Evolutionary conservation across 352 stramenopile genomes (phyloP).

Genomic region (Pelagophyceae sp.): DNA sequence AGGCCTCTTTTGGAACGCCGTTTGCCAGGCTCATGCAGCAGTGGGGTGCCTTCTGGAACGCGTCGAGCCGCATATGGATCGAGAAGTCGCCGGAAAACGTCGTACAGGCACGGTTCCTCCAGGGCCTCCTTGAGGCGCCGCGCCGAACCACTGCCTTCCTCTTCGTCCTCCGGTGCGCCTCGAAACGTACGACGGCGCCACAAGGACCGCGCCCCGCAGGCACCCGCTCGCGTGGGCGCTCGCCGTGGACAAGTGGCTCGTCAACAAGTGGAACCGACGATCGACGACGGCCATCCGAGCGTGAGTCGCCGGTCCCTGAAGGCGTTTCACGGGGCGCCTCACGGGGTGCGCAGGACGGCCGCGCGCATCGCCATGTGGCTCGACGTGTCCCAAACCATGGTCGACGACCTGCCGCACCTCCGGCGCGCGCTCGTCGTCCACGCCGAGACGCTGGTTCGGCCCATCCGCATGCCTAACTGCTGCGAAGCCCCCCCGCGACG

Average conservation of each 20-base stretch:
- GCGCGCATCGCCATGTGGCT: constrained; percentile 3
- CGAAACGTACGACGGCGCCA: too few species aligned
- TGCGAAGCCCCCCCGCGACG: too few species aligned
- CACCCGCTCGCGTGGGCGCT: constrained; percentile 19
- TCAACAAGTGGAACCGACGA: constrained; percentile 5
- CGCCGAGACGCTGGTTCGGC: background rate
- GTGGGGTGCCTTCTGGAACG: constrained; percentile 22
- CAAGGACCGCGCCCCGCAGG: background rate
- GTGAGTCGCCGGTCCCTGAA: background rate
- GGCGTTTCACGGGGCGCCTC: background rate
- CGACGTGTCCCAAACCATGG: background rate
- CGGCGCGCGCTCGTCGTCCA: background rate
- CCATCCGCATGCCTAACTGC: too few species aligned
- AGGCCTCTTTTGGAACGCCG: too few species aligned
- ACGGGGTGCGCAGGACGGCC: background rate
- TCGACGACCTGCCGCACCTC: background rate
- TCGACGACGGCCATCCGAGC: background rate
- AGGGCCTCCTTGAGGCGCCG: background rate
- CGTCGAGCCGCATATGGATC: background rate
- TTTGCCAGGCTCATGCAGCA: constrained; percentile 9
- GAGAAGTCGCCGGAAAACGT: constrained; percentile 26
- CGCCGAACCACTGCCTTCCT: background rate
- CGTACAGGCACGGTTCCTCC: background rate
- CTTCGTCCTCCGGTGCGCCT: background rate
- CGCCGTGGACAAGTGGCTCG: constrained; percentile 13